A percentile compares a stretch with the other conserved stretches of the same genome.
These are phyloP conservation scores for Trifolium subterraneum DNA, from an alignment of 306 rosid genomes.

Conservation along the genomic window DNA sequence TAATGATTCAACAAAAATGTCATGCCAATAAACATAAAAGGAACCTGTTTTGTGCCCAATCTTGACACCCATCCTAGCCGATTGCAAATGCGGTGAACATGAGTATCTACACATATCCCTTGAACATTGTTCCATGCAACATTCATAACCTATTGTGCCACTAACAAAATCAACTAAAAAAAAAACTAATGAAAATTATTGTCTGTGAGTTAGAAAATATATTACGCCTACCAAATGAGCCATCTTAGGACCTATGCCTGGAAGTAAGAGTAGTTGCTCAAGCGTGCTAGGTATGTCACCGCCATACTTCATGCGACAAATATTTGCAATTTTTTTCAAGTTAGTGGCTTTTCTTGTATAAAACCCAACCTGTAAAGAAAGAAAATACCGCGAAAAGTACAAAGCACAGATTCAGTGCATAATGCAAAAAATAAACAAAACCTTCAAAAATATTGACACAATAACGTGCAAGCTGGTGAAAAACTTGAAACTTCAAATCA, in stretches of 20 bases:
- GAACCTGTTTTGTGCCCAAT: conserved; percentile 80
- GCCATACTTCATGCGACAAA: conserved; percentile 76
- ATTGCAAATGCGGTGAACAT: conserved; percentile 95
- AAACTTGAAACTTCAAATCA: conserved; percentile 6
- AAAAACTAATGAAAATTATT: conserved; percentile 36
- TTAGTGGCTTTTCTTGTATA: conserved; percentile 86
- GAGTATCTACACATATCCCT: conserved; percentile 98
- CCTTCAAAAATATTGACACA: conserved; percentile 13
- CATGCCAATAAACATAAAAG: conserved; percentile 27
- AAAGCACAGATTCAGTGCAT: conserved; percentile 21
- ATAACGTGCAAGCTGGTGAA: conserved; percentile 14
- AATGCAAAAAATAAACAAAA: conserved; percentile 7
- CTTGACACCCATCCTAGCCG: conserved; percentile 92
- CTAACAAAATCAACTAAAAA: conserved; percentile 26
- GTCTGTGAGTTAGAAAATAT: conserved; percentile 36
- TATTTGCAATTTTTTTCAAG: conserved; percentile 90
- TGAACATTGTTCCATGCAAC: conserved; percentile 95
- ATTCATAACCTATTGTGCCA: conserved; percentile 81
- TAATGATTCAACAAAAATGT: conserved; percentile 12
- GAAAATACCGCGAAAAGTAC: not conserved
- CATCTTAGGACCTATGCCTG: conserved; percentile 99
- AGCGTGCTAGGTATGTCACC: conserved; percentile 90
- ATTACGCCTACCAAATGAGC: conserved; percentile 78
- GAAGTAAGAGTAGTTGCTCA: conserved; percentile 85
- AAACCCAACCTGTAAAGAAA: conserved; percentile 77